Conservation (phyloP, 805 yeast genomes). For the Cyberlindnera americana region DNA sequence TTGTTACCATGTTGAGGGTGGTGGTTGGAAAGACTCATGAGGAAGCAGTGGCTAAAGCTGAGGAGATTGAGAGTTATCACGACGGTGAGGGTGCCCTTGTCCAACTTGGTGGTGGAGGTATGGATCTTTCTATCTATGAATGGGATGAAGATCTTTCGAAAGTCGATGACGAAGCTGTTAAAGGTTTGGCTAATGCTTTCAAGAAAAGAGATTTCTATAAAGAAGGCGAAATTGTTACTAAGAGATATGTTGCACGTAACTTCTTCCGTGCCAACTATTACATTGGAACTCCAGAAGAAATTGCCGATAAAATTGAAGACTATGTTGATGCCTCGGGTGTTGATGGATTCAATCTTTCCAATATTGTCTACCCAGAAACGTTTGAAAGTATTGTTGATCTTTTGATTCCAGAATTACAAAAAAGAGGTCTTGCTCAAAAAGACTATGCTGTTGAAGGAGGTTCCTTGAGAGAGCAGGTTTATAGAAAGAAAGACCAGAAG, state of each 20-base stretch:
- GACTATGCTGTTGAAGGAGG: slow-evolving; percentile 27
- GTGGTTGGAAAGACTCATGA: slow-evolving; percentile 39
- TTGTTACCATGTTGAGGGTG: slow-evolving; percentile 35
- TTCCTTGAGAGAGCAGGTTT: slow-evolving; percentile 35
- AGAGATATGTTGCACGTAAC: slow-evolving; percentile 28
- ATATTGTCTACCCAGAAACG: slow-evolving; percentile 36
- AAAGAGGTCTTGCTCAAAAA: slow-evolving; percentile 35
- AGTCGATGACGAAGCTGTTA: slow-evolving; percentile 32
- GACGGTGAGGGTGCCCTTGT: slow-evolving; percentile 41
- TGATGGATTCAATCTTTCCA: slow-evolving; percentile 42
- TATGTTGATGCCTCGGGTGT: slow-evolving; percentile 39
- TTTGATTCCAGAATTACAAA: slow-evolving; percentile 36
- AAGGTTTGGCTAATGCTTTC: slow-evolving; percentile 28
- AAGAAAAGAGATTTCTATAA: slow-evolving; percentile 23
- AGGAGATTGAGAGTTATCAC: slow-evolving; percentile 32
- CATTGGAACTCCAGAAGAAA: slow-evolving; percentile 34
- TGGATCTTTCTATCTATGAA: slow-evolving; percentile 40
- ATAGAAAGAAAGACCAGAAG: slow-evolving; percentile 18
- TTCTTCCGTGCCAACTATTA: slow-evolving; percentile 22
- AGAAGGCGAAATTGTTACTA: slow-evolving; percentile 27
- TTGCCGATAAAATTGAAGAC: slow-evolving; percentile 39
- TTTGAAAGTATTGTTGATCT: slow-evolving; percentile 37
- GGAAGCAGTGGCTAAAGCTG: slow-evolving; percentile 37
- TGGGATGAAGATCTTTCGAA: slow-evolving; percentile 40
- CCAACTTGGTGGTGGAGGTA: slow-evolving; percentile 44